Evolutionary conservation across 495 filamentous ascomycete species (phyloP).

Genomic region (Aspergillus sclerotiicarbonarius): DNA sequence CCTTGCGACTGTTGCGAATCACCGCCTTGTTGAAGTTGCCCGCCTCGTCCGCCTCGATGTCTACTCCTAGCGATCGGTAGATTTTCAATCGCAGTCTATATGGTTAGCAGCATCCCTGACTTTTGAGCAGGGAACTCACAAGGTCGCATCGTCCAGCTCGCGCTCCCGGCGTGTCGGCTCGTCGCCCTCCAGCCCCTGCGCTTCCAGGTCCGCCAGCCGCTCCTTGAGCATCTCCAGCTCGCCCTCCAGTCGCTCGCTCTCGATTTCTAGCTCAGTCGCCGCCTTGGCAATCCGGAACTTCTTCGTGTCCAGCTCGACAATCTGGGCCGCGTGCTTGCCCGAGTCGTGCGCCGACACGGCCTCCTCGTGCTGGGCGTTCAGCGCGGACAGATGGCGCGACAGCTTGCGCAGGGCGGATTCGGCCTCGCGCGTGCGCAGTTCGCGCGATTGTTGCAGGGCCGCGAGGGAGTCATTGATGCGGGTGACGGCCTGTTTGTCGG

Average conservation of each 20-base stretch:
- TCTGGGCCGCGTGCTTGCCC: slow-evolving; percentile 72
- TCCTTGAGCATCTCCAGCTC: slow-evolving; percentile 76
- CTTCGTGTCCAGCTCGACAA: slow-evolving; percentile 82
- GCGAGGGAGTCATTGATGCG: slow-evolving; percentile 82
- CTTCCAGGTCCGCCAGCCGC: slow-evolving; percentile 75
- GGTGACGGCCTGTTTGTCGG: slow-evolving; percentile 80
- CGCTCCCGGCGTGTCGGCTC: slow-evolving; percentile 55
- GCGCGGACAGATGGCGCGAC: slow-evolving; percentile 65
- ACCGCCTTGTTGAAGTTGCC: slow-evolving; percentile 84
- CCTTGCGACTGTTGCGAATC: slow-evolving; percentile 80
- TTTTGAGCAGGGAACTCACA: slow-evolving; percentile 29
- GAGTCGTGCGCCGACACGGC: slow-evolving; percentile 68
- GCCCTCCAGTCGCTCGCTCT: slow-evolving; percentile 79
- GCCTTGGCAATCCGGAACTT: slow-evolving; percentile 94
- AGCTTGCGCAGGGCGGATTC: slow-evolving; percentile 70
- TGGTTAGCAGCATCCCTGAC: slow-evolving; percentile 12
- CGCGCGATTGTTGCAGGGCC: slow-evolving; percentile 73
- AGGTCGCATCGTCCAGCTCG: slow-evolving; percentile 59
- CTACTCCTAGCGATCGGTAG: slow-evolving; percentile 86
- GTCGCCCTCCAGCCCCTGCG: slow-evolving; percentile 69
- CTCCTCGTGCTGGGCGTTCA: slow-evolving; percentile 68
- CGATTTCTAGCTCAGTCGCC: slow-evolving; percentile 84
- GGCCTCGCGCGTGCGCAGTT: slow-evolving; percentile 69
- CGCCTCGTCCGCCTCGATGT: slow-evolving; percentile 76
- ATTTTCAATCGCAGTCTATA: slow-evolving; percentile 79